phyloP scores from a whole-genome alignment of 306 rosid species.

The Echinosophora koreensis region DNA sequence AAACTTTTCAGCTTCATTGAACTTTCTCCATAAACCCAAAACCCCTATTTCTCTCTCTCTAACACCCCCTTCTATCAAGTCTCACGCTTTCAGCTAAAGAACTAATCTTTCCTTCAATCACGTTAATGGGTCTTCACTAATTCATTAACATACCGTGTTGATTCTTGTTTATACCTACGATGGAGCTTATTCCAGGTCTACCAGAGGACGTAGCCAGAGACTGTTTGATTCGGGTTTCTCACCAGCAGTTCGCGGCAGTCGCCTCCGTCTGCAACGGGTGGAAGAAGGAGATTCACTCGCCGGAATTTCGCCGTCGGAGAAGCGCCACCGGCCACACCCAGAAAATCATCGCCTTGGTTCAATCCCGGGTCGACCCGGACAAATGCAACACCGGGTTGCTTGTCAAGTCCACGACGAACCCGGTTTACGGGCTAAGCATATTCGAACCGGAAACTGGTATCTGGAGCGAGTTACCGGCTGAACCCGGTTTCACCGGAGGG shows the following conservation, averaged over 20 bases:
- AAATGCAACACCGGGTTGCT: conserved; percentile 30
- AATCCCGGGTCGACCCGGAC: conserved; percentile 54
- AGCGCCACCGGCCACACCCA: conserved; percentile 51
- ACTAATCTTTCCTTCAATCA: not conserved
- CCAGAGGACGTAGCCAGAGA: conserved; percentile 74
- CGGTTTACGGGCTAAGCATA: conserved; percentile 58
- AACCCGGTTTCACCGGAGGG: conserved; percentile 47
- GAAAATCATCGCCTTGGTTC: conserved; percentile 62
- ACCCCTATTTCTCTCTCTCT: not conserved
- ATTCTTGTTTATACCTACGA: not conserved
- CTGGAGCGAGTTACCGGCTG: conserved; percentile 63
- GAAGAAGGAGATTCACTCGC: conserved; percentile 63
- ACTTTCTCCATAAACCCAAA: not conserved
- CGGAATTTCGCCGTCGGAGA: conserved; percentile 65
- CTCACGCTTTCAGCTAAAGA: not conserved
- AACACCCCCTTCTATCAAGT: not conserved
- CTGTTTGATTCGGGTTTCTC: conserved; percentile 60
- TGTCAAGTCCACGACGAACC: conserved; percentile 39
- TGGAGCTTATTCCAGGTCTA: conserved; percentile 76
- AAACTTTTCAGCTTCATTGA: not conserved
- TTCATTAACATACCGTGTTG: not conserved
- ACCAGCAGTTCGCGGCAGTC: conserved; percentile 52
- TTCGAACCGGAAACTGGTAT: conserved; percentile 56
- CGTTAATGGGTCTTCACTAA: conserved; percentile 1
- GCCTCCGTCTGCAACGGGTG: conserved; percentile 63